Evolutionary conservation across 225 moss, liverwort and hornwort species (phyloP).

Genomic region (Takakia lepidozioides): DNA sequence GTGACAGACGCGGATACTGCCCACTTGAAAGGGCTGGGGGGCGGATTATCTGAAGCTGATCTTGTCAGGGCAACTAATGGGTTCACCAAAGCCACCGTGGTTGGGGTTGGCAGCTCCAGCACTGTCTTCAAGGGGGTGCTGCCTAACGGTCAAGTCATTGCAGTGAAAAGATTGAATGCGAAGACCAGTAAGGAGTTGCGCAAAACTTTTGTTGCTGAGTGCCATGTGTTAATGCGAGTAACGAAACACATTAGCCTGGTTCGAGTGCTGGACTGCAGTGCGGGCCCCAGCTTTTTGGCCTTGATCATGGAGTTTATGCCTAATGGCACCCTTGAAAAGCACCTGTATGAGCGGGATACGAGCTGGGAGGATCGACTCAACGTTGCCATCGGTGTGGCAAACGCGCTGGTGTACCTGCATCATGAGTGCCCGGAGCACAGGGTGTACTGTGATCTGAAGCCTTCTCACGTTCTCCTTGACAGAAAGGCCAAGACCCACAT

Average conservation of each 20-base stretch:
- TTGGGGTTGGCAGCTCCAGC: neutral
- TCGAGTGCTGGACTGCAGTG: neutral
- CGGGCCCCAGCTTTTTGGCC: neutral
- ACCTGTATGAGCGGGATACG: neutral
- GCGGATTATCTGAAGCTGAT: too few species aligned
- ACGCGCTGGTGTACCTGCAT: neutral
- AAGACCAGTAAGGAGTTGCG: neutral
- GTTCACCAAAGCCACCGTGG: neutral
- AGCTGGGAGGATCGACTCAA: neutral
- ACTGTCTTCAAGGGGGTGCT: neutral
- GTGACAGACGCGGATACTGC: too few species aligned
- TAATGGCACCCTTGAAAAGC: neutral
- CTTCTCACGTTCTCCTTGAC: neutral
- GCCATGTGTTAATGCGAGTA: neutral
- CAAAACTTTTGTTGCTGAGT: neutral
- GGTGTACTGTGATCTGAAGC: neutral
- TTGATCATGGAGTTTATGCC: neutral
- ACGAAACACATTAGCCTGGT: neutral
- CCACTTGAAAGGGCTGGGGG: too few species aligned
- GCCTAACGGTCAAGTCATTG: neutral
- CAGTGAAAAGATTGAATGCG: neutral
- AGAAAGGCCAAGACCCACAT: neutral
- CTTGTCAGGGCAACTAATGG: too few species aligned
- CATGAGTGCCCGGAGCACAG: neutral
- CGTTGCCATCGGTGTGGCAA: neutral